Percentiles rank a stretch among this genome's conserved stretches.
Conservation (phyloP, 768 basidiomycete genomes). For the Cystofilobasidium macerans region DNA sequence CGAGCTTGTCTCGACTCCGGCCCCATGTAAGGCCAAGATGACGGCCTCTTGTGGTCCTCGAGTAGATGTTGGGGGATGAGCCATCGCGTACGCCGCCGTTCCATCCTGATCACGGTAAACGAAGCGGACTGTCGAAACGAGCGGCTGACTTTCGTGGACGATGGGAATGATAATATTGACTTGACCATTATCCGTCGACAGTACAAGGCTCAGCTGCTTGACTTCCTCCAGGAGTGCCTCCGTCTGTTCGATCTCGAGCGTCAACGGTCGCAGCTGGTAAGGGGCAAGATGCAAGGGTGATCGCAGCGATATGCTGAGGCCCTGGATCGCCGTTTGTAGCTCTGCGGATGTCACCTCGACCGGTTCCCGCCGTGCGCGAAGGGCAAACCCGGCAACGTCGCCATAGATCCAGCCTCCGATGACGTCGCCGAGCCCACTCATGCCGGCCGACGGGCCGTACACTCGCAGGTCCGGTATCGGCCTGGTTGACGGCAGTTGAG, state of each 20-base stretch:
- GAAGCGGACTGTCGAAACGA: constrained; percentile 2
- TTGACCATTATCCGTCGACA: not conserved
- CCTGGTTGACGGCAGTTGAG: constrained; percentile 42
- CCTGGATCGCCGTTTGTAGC: not conserved
- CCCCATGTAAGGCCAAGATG: constrained; percentile 51
- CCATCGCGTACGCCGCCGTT: constrained; percentile 32
- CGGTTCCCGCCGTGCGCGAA: constrained; percentile 44
- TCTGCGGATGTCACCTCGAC: not conserved
- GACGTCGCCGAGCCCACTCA: constrained; percentile 45
- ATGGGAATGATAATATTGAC: not conserved
- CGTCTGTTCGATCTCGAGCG: constrained; percentile 2
- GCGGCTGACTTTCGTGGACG: not conserved
- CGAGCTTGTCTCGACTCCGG: constrained; percentile 59
- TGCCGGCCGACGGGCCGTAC: not conserved
- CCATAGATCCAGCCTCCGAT: constrained; percentile 65
- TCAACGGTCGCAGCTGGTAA: constrained; percentile 12
- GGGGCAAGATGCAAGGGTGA: not conserved
- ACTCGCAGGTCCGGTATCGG: constrained; percentile 31
- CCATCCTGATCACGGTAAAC: constrained; percentile 7
- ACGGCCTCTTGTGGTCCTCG: constrained; percentile 46
- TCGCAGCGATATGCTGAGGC: not conserved
- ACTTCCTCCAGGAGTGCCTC: not conserved
- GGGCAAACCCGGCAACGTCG: constrained; percentile 52
- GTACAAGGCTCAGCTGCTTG: not conserved
- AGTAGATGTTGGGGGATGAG: constrained; percentile 34